A percentile compares a stretch with the other conserved stretches of the same genome.
Conservation (phyloP, 345 rosid species). For the Orychophragmus violaceus region DNA sequence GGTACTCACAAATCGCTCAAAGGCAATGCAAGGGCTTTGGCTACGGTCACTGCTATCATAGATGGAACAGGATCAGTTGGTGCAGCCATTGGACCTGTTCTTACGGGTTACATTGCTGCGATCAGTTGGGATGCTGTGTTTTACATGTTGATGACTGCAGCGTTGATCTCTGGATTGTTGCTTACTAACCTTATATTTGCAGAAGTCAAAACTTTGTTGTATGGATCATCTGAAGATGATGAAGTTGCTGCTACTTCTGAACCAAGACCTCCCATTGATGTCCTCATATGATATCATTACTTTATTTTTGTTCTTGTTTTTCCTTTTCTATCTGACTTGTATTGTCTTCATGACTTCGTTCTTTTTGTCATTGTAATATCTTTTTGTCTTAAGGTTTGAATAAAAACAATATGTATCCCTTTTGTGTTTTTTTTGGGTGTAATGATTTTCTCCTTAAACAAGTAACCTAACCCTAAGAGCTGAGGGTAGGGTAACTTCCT, state of each 20-base stretch:
- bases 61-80: slow-evolving; percentile 98
- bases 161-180: slow-evolving; percentile 69
- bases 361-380: neutral
- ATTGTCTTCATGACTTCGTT: neutral
- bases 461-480: neutral
- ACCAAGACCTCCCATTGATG: slow-evolving; percentile 30
- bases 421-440: neutral
- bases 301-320: neutral
- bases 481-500: neutral
- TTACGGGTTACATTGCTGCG: slow-evolving; percentile 77
- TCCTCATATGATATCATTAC: slow-evolving; percentile 3
- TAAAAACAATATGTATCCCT: neutral
- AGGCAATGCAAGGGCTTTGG: slow-evolving; percentile 85
- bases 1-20: slow-evolving; percentile 86
- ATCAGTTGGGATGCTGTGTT: slow-evolving; percentile 85
- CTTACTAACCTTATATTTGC: slow-evolving; percentile 62
- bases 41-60: slow-evolving; percentile 88
- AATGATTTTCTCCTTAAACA: neutral
- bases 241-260: slow-evolving; percentile 11
- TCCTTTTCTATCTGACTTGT: neutral
- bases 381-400: neutral
- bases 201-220: slow-evolving; percentile 40
- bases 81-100: slow-evolving; percentile 83
- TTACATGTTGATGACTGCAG: slow-evolving; percentile 82
- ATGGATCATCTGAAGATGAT: slow-evolving; percentile 27